Percentiles rank a stretch among this genome's conserved stretches.
These are phyloP conservation scores for Pyricularia sp. DNA, from an alignment of 2,329 filamentous ascomycete genomes.

Conservation along the genomic window DNA sequence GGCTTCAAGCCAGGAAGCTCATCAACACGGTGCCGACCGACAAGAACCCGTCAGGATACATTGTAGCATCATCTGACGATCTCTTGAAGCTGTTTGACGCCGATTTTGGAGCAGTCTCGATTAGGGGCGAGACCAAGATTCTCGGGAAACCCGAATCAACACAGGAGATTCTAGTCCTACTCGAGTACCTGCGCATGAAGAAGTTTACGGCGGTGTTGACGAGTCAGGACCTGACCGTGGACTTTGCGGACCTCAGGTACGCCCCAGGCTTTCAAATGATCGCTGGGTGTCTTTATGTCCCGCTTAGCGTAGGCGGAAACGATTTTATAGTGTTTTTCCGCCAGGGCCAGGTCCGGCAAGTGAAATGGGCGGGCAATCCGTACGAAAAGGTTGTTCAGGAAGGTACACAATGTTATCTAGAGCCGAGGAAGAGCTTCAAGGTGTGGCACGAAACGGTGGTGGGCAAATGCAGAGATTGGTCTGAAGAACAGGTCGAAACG, in stretches of 20 bases:
- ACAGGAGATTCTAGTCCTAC: slow-evolving; percentile 73
- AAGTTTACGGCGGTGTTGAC: slow-evolving; percentile 66
- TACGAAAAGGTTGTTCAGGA: slow-evolving; percentile 70
- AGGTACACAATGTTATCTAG: slow-evolving; percentile 64
- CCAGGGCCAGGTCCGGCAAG: slow-evolving; percentile 64
- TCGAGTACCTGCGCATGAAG: slow-evolving; percentile 76
- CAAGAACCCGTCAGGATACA: slow-evolving; percentile 79
- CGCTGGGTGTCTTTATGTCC: slow-evolving; percentile 73
- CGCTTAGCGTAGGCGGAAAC: slow-evolving; percentile 61
- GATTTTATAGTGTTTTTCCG: slow-evolving; percentile 92
- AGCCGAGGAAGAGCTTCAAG: slow-evolving; percentile 72
- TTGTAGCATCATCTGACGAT: slow-evolving; percentile 82
- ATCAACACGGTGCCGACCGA: slow-evolving; percentile 79
- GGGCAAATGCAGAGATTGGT: slow-evolving; percentile 80
- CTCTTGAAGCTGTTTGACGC: slow-evolving; percentile 76
- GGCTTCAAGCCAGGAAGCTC: slow-evolving; percentile 75
- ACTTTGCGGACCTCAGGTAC: slow-evolving; percentile 77
- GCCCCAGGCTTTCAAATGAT: slow-evolving; percentile 69
- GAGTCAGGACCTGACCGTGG: slow-evolving; percentile 63
- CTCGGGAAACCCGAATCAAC: slow-evolving; percentile 65
- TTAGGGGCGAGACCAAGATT: slow-evolving; percentile 82
- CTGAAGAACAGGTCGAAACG: slow-evolving; percentile 80
- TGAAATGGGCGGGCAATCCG: slow-evolving; percentile 80
- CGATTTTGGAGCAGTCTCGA: slow-evolving; percentile 77
- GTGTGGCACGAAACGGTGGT: slow-evolving; percentile 73